Evolutionary conservation across 2,329 filamentous ascomycete genomes (phyloP).

Genomic region (Tolypocladium tropicale): DNA sequence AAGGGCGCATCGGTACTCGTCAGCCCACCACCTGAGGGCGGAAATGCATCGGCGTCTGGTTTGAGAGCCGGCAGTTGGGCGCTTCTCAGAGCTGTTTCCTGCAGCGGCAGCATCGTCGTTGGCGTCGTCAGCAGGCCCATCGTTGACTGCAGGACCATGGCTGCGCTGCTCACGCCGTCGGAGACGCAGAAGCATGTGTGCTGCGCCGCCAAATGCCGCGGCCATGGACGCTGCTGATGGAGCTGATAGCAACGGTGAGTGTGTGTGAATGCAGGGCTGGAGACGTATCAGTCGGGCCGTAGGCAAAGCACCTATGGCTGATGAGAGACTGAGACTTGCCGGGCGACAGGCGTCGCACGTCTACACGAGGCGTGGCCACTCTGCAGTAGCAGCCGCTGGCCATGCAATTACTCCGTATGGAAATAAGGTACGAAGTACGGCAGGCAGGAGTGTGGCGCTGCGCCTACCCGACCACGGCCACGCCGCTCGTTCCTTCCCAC

Average conservation of each 20-base stretch:
- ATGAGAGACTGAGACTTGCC: neutral
- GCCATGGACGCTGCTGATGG: neutral
- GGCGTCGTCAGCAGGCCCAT: neutral
- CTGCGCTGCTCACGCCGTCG: neutral
- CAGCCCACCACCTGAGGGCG: conserved; percentile 24
- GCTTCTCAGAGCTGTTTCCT: neutral
- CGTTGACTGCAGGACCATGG: neutral
- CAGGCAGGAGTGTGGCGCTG: neutral
- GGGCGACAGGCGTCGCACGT: neutral
- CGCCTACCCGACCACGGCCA: too few relatives aligned
- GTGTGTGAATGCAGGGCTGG: neutral
- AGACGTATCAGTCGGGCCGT: neutral
- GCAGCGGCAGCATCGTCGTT: neutral
- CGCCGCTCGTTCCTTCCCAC: neutral
- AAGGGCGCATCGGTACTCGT: conserved; percentile 22
- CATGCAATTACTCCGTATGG: too few relatives aligned
- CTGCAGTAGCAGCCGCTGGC: neutral
- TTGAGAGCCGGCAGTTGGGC: neutral
- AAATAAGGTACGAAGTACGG: too few relatives aligned
- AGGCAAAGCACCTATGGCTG: neutral
- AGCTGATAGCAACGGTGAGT: neutral
- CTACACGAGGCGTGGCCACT: neutral
- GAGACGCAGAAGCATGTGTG: neutral
- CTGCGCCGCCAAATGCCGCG: neutral
- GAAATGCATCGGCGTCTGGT: conserved; percentile 7